A percentile compares a stretch with the other conserved stretches of the same genome.
Conservation (phyloP, 2,329 filamentous ascomycete genomes). For the Xylaria sp. region DNA sequence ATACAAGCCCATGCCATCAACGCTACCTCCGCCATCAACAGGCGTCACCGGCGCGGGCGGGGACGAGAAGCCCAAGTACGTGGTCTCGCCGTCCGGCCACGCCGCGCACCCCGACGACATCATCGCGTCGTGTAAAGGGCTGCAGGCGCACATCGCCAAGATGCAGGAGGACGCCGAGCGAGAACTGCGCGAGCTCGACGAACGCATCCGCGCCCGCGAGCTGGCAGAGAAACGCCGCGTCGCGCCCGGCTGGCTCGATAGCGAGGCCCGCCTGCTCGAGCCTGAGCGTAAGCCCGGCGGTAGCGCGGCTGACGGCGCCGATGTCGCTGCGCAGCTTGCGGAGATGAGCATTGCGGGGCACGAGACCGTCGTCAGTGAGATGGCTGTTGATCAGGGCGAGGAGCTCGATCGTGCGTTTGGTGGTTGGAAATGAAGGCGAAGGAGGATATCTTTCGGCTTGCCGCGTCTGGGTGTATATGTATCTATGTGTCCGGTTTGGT, state of each 20-base stretch:
- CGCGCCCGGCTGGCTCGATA: slow-evolving; percentile 84
- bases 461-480: neutral
- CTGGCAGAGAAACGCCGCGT: slow-evolving; percentile 82
- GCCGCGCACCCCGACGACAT: slow-evolving; percentile 90
- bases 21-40: slow-evolving; percentile 79
- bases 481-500: neutral
- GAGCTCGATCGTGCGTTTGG: slow-evolving; percentile 70
- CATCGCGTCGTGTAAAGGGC: slow-evolving; percentile 79
- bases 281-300: slow-evolving; percentile 64
- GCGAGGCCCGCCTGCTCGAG: slow-evolving; percentile 74
- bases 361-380: slow-evolving; percentile 51
- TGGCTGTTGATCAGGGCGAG: slow-evolving; percentile 63
- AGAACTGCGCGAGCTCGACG: slow-evolving; percentile 76
- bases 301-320: slow-evolving; percentile 25
- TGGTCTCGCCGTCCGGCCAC: slow-evolving; percentile 81
- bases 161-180: slow-evolving; percentile 74
- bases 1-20: slow-evolving; percentile 89
- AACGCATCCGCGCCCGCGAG: slow-evolving; percentile 71
- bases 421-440: slow-evolving; percentile 41
- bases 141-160: slow-evolving; percentile 79
- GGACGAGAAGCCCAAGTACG: slow-evolving; percentile 72
- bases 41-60: slow-evolving; percentile 55
- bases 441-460: neutral
- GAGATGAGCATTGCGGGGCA: slow-evolving; percentile 47
- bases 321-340: slow-evolving; percentile 42